Evolutionary conservation across 1,139 yeast species (phyloP), one percentile per base, ranked within the genome.

Genomic region (Suhomyces guaymorum): DNA sequence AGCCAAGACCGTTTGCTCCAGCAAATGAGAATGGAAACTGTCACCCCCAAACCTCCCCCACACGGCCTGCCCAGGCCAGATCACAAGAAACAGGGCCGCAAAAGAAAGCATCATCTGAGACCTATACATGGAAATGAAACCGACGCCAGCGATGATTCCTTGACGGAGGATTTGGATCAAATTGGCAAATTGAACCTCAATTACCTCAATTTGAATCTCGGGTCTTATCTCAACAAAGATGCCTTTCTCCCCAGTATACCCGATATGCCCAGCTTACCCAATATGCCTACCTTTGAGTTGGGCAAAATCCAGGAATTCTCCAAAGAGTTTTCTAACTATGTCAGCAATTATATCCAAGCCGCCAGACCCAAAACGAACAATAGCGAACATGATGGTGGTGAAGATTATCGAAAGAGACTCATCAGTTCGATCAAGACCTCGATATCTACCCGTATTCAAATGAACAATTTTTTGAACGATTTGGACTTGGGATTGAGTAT

Each of bases 401-500:
- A 21, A 15, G 43, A 44, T 11, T 43, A 40, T 29, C 43, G n/a
- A n/a, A n/a, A 44, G 33, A 23, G 41, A 22, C 25, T 52, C 16
- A 42, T 55, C 26, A 60, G 62, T 40, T 58, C 67, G 8, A 44
- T 66, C 30, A 63, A 61, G 36, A 70, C 75, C 1, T 62, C 72
- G 10, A 47, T 70, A 7, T 60, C 70, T 3, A 61, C 70, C 4
- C 47, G 75, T 13, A 59, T 70, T 27, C 82, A 77, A 44, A 65
- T 78, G 64, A 60, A 66, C 23, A 70, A 65, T 15, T 63, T 78
- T 33, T 57, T 78, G 24, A 63, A 66, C 33, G 83, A 78, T 46
- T 60, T 78, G 46, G 66, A 70, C 33, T 52, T 66, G 27, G 83
- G 83, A 3, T 60, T 73, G 24, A 72, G 79, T 8, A 59, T 78